These are phyloP conservation scores for Saxophila tyrrhenica DNA, from an alignment of 495 filamentous ascomycete genomes.

Conservation along the genomic window DNA sequence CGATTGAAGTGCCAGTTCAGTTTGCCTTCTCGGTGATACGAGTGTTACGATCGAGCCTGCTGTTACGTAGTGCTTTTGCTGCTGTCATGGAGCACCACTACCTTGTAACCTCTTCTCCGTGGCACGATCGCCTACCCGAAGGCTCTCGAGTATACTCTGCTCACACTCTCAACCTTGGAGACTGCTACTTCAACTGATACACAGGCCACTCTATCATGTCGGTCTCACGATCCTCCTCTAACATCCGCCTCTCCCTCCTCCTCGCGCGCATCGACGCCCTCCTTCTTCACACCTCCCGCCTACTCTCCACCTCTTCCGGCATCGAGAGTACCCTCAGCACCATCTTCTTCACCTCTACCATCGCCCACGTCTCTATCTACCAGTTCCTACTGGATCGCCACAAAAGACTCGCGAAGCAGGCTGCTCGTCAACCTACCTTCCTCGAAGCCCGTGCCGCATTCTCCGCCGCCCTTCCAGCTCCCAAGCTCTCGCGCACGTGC, in stretches of 20 bases:
- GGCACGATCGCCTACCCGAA: too few species aligned
- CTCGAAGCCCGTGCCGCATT: slow-evolving; percentile 28
- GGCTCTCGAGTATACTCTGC: background rate
- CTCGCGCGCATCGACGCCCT: slow-evolving; percentile 9
- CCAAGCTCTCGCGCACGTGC: slow-evolving; percentile 15
- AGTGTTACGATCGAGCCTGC: too few species aligned
- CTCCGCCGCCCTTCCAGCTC: slow-evolving; percentile 31
- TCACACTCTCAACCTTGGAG: too few species aligned
- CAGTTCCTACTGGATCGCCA: slow-evolving; percentile 1
- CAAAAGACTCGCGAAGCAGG: slow-evolving; percentile 29
- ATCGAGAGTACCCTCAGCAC: slow-evolving; percentile 22
- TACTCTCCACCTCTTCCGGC: slow-evolving; percentile 20
- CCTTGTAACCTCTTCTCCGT: too few species aligned
- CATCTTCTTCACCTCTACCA: slow-evolving; percentile 19
- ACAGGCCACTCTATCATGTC: too few species aligned
- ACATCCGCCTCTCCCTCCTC: background rate
- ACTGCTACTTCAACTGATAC: too few species aligned
- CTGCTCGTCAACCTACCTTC: too few species aligned
- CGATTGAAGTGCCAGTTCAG: too few species aligned
- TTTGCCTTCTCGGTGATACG: too few species aligned
- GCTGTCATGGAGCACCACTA: too few species aligned
- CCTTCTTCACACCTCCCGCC: slow-evolving; percentile 18
- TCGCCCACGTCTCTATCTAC: slow-evolving; percentile 15
- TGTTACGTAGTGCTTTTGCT: too few species aligned
- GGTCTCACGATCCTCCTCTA: too few species aligned